These are phyloP conservation scores for Lasiodiplodia sp. DNA, from an alignment of 2,329 filamentous ascomycete genomes.

Conservation along the genomic window DNA sequence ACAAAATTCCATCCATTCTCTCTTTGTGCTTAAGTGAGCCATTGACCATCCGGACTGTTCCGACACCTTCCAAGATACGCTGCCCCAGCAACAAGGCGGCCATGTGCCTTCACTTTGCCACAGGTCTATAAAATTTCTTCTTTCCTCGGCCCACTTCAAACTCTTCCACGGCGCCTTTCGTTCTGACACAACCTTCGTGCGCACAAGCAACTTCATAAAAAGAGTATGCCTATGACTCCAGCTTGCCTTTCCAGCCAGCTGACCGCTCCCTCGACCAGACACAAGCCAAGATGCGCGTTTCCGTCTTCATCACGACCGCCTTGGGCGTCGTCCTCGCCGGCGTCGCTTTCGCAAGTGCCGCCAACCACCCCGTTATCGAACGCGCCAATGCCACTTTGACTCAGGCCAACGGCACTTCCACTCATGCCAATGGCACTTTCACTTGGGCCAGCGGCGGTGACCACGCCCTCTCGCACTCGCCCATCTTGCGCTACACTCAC, in stretches of 20 bases:
- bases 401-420: too few species aligned
- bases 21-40: too few species aligned
- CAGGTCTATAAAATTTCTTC: not conserved
- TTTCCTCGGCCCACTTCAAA: not conserved
- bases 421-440: too few species aligned
- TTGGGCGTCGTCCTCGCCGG: not conserved
- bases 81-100: not conserved
- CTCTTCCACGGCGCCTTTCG: not conserved
- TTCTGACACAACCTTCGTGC: not conserved
- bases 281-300: not conserved
- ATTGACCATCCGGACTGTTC: too few species aligned
- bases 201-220: not conserved
- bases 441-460: too few species aligned
- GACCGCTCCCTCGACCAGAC: not conserved
- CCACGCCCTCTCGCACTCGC: too few species aligned
- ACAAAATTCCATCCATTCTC: too few species aligned
- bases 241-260: too few species aligned
- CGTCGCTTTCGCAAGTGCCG: not conserved
- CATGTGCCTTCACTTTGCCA: not conserved
- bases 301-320: not conserved
- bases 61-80: not conserved
- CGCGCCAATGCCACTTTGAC: too few species aligned
- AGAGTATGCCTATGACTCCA: too few species aligned
- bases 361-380: too few species aligned
- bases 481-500: too few species aligned